Evolutionary conservation across 2,329 filamentous ascomycete species (phyloP), one percentile per base, ranked within the genome.

Genomic region (Apiospora arundinis): DNA sequence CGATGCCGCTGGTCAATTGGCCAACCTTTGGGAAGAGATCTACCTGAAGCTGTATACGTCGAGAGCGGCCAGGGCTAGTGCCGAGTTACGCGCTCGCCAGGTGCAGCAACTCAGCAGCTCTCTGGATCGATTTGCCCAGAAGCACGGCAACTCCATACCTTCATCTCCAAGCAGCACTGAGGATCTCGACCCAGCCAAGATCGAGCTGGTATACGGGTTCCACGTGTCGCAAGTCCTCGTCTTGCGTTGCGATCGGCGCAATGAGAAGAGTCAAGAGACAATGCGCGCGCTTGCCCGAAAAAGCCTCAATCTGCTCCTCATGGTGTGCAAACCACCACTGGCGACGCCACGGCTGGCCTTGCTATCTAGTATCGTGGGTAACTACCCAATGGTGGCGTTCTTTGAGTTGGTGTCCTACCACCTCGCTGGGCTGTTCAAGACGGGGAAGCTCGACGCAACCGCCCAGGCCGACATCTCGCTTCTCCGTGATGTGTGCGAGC

Each of bases 11-110:
- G 70, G 74, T 37, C 69, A 74, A 18, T 66, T 76, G 32, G 75
- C 75, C 71, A 72, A 60, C 11, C 70, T 75, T 7, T 76, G 74
- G 74, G 74, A 76, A 63, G 74, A 76, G 46, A 73, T 76, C 18
- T 76, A 76, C 42, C 23, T 76, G 44, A 73, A 72, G 8, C 71
- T 76, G 42, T 75, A 74, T 40, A 68, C 70, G 11, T 68, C 70
- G 25, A 69, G 73, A 23, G 74, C 74, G 0, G 44, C 63, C 25
- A 56, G 67, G 14, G 67, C 66, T 5, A 65, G 60, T 46, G 52
- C 67, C 40, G 69, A 69, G n/a, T 52, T 45, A 5, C 73, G 71
- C 4, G 25, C 70, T 21, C 67, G 40, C 42, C 73, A 75, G 40
- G 63, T 71, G 46, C 71, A 63, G 2, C 68, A 70, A 48, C 44